Percentiles rank a stretch among this genome's conserved stretches.
Conservation (phyloP, 2,329 filamentous ascomycete species). For the Delphinella strobiligena region DNA sequence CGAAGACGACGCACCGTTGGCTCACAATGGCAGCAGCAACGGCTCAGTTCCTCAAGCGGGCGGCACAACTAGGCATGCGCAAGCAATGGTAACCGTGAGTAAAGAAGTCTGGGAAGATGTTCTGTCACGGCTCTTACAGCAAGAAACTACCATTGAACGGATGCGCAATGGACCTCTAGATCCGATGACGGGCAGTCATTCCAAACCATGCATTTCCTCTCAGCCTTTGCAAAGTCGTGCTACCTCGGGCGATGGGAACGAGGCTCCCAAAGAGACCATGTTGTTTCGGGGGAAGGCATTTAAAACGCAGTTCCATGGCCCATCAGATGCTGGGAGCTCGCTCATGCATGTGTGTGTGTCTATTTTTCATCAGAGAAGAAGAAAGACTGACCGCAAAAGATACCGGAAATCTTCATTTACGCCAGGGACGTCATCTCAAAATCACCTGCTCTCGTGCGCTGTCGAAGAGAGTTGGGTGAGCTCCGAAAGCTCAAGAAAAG, state of each 20-base stretch:
- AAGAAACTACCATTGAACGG: conserved; percentile 5
- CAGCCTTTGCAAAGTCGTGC: too few species aligned
- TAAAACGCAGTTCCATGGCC: conserved; percentile 33
- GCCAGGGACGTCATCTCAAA: conserved; percentile 8
- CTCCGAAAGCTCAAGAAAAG: conserved; percentile 10
- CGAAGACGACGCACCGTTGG: conserved; percentile 3
- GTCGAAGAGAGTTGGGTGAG: conserved; percentile 21
- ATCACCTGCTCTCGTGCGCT: conserved; percentile 21
- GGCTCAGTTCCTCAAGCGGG: neutral
- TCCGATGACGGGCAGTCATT: conserved; percentile 4
- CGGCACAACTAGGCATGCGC: neutral
- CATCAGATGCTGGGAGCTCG: conserved; percentile 25
- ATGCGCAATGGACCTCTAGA: conserved; percentile 5
- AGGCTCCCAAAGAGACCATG: conserved; percentile 22
- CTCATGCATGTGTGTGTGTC: conserved; percentile 20
- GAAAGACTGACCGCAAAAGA: too few species aligned
- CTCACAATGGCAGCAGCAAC: neutral
- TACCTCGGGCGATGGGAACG: neutral
- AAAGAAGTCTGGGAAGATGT: conserved; percentile 9
- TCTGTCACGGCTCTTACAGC: conserved; percentile 3
- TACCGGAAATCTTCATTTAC: neutral
- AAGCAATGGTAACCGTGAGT: conserved; percentile 4
- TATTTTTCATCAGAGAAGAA: conserved; percentile 3
- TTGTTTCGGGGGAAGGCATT: conserved; percentile 32
- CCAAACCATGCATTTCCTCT: too few species aligned